Percentiles rank a stretch among this genome's conserved stretches.
phyloP scores from a whole-genome alignment of 2,329 filamentous ascomycete genomes.

The Aspergillus oerlinghausenensis region DNA sequence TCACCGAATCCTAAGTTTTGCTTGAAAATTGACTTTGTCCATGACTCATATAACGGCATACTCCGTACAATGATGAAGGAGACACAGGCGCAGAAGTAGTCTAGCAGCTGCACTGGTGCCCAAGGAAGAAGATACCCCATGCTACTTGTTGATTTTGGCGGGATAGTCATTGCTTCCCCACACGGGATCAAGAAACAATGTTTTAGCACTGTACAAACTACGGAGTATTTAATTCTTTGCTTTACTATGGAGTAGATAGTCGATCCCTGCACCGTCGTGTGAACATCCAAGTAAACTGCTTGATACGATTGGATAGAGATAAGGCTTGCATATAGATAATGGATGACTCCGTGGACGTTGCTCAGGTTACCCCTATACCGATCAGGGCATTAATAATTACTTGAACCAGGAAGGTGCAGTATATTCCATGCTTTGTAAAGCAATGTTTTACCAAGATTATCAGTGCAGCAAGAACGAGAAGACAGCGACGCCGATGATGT shows the following conservation, averaged over 20 bases:
- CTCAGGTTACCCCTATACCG: not conserved
- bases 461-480: not conserved
- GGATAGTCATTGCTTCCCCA: not conserved
- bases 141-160: not conserved
- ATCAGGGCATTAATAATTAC: not conserved
- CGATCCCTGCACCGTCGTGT: not conserved
- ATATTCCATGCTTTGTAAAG: not conserved
- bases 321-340: not conserved
- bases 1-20: not conserved
- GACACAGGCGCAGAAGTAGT: not conserved
- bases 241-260: slow-evolving; percentile 3
- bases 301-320: slow-evolving; percentile 7
- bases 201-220: not conserved
- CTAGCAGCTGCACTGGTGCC: not conserved
- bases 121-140: not conserved
- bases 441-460: not conserved
- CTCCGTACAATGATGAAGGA: not conserved
- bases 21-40: not conserved
- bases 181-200: not conserved
- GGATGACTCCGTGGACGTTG: too few relatives aligned
- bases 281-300: not conserved
- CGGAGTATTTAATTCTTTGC: not conserved
- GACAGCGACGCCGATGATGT: too few relatives aligned
- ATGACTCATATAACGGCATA: not conserved
- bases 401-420: too few relatives aligned